A percentile compares a stretch with the other conserved stretches of the same genome.
Conservation (phyloP, 2,329 filamentous ascomycete species). For the Epicoccum sorghinum region DNA sequence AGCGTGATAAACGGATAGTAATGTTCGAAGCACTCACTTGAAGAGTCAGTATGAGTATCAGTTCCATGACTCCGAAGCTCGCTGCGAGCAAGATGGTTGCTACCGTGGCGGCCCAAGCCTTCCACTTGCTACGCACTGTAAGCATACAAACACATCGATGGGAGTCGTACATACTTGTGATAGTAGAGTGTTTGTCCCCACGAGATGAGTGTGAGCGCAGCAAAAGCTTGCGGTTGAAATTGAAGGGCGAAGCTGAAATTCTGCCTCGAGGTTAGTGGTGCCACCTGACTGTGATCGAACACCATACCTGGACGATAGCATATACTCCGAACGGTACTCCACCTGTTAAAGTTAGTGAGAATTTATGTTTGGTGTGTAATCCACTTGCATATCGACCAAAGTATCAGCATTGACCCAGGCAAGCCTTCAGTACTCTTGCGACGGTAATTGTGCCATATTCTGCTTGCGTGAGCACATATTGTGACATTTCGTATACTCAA, state of each 20-base stretch:
- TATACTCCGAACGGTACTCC: slow-evolving; percentile 60
- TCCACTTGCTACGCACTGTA: slow-evolving; percentile 51
- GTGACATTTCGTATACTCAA: too few species aligned
- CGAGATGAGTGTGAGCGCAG: slow-evolving; percentile 55
- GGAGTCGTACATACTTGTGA: slow-evolving; percentile 46
- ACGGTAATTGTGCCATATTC: slow-evolving; percentile 68
- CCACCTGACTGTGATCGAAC: not conserved
- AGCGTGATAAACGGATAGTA: not conserved
- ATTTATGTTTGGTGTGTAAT: not conserved
- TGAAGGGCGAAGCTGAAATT: slow-evolving; percentile 62
- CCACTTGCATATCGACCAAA: slow-evolving; percentile 63
- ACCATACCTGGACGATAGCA: slow-evolving; percentile 55
- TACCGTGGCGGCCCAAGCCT: slow-evolving; percentile 53
- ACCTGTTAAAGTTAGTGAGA: slow-evolving; percentile 26
- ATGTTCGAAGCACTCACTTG: slow-evolving; percentile 49
- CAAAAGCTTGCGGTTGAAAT: slow-evolving; percentile 62
- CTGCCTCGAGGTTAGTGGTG: slow-evolving; percentile 37
- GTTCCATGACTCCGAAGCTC: slow-evolving; percentile 61
- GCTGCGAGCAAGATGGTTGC: slow-evolving; percentile 50
- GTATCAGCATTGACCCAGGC: slow-evolving; percentile 65
- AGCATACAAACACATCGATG: not conserved
- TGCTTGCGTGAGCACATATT: slow-evolving; percentile 10
- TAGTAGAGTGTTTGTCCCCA: slow-evolving; percentile 62
- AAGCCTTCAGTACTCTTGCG: slow-evolving; percentile 67
- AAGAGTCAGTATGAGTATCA: slow-evolving; percentile 63